Evolutionary conservation across 2,329 filamentous ascomycete species (phyloP), one percentile per base, ranked within the genome.

Genomic region (Harringtonia aguacate): DNA sequence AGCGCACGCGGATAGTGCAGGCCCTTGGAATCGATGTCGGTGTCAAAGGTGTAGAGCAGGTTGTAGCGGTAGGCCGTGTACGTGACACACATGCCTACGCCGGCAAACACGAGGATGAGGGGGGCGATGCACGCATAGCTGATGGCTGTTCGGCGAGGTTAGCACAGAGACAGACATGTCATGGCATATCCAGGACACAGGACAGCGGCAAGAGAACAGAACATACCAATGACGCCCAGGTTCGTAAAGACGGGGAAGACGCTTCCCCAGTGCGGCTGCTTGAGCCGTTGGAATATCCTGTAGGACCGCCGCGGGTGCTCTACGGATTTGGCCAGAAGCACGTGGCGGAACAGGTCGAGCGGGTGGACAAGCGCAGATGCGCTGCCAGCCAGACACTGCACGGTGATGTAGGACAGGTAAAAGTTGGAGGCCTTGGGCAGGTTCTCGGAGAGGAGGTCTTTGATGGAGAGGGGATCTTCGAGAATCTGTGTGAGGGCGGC

Each of bases 61-160:
- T 90, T 89, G 72, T 95, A 94, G 31, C 84, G 77, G 67, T 88
- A 94, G 43, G 86, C 84, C 42, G 86, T 70, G 61, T 94, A 92
- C 66, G 94, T 86, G 39, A 94, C 67, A 35, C 70, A 75, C 50
- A 95, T 75, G 29, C 84, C 87, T 33, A 89, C 67, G 1, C 81
- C 79, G 0, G 86, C 84, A 61, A 94, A 94, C 35, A 81, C 79
- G 17, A 94, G 70, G 43, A 94, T 80, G 4, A 95, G 65, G 1
- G 88, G 88, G 1, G 87, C 84, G 53, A 95, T 89, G 53, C 84
- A 81, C 2, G 86, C 80, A 58, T 94, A 95, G 17, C 80, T 82
- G 52, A 95, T 81, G 37, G 69, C 69, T 71, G 21, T 20, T n/a
- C n/a, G n/a, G 14, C n/a, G 13, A 12, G 12, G 27, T 27, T 27